Percentiles rank a stretch among this genome's conserved stretches.
Conservation (phyloP, 768 basidiomycete species). For the Boletus pseudo-olivaceus region DNA sequence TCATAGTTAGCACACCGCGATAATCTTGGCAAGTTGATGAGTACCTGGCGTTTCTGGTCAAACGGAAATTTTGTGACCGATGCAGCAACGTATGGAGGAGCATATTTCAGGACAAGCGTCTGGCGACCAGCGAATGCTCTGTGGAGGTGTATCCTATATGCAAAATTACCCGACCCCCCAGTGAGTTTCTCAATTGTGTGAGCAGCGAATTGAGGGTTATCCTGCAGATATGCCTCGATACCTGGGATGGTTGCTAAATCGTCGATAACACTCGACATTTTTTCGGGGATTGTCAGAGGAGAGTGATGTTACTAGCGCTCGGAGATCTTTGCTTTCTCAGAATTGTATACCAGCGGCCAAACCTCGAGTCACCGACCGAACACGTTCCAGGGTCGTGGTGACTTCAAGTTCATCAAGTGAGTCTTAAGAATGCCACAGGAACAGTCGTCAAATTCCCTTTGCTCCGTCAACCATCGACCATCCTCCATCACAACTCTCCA, state of each 20-base stretch:
- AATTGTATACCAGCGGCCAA: background rate
- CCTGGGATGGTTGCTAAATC: conserved; percentile 32
- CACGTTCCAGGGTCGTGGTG: background rate
- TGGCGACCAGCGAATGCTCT: conserved; percentile 37
- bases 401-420: background rate
- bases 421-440: background rate
- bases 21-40: background rate
- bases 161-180: conserved; percentile 56
- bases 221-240: conserved; percentile 41
- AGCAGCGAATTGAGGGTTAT: conserved; percentile 45
- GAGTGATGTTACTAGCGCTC: background rate
- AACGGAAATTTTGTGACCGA: conserved; percentile 28
- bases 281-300: background rate
- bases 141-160: conserved; percentile 50
- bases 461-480: too few species aligned
- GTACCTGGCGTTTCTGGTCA: conserved; percentile 53
- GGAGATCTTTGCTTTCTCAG: background rate
- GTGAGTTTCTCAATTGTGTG: conserved; percentile 37
- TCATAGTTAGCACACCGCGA: conserved; percentile 21
- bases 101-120: conserved; percentile 60
- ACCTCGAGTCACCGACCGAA: conserved; percentile 12
- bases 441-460: background rate
- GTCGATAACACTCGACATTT: conserved; percentile 15
- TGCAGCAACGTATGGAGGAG: conserved; percentile 40
- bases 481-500: background rate